Evolutionary conservation across 768 basidiomycete genomes (phyloP), one percentile per base, ranked within the genome.

Genomic region (Lactifluus volemus): DNA sequence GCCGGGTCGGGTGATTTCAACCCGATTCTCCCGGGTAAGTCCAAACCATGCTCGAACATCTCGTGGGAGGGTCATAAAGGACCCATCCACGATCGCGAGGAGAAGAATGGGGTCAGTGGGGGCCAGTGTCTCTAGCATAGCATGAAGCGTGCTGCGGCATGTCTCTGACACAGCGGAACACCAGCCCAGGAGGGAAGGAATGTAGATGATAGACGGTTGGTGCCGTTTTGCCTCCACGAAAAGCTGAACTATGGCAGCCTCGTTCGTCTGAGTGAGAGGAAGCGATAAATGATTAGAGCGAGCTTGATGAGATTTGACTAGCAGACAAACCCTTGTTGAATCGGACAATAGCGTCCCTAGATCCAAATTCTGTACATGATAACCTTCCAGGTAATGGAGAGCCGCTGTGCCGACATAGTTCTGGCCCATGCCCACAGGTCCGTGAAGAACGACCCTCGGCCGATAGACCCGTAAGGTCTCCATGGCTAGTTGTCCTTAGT

Each of bases 211-310:
- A 0, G 93, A 94, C 0, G 97, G 97, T 67, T 96, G 94, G 70
- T 97, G 92, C 30, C 96, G 85, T 70, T 98, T 98, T 0, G 96
- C 97, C 72, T 99, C 97, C 21, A 95, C 81, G 69, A 99, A 98
- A 17, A 97, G 78, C 67, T 98, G 95, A 4, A 98, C 92, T 56
- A 98, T 85, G 2, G 91, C 88, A 1, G 97, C 91, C 73, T 99
- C 97, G 5, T 84, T 74, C 1, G 92, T 92, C 93, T 96, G 36
- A 42, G 41, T 14, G 57, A 53, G 55, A 32, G 41, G 39, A 12
- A 5, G 39, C 25, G n/a, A 45, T 11, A 41, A 44, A 50, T 6
- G 41, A 55, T 60, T 14, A 66, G 58, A 25, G 32, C 49, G 14
- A 39, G 55, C 9, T 44, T 10, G 45, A 51, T 12, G 25, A 32